phyloP scores from a whole-genome alignment of 371 early-diverging fungal species.

The Syncephalastrum racemosum region DNA sequence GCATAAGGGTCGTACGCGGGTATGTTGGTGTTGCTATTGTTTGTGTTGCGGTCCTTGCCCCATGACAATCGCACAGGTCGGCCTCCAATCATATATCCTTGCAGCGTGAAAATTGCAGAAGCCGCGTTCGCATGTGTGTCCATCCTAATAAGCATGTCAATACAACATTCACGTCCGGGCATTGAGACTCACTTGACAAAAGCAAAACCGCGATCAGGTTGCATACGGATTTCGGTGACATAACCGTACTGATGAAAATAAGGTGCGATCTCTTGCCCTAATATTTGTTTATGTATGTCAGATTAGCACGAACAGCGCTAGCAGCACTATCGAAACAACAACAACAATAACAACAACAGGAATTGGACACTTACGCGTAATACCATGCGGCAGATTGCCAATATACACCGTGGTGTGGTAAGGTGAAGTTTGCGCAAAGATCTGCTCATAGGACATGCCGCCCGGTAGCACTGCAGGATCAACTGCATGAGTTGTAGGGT shows the following conservation, averaged over 20 bases:
- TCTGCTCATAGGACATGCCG: constrained; percentile 61
- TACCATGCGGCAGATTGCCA: constrained; percentile 77
- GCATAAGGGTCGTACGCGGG: constrained; percentile 20
- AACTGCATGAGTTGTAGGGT: neutral
- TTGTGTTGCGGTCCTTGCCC: constrained; percentile 80
- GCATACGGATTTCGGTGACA: constrained; percentile 77
- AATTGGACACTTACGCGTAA: constrained; percentile 51
- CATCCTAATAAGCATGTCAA: constrained; percentile 42
- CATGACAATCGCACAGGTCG: constrained; percentile 77
- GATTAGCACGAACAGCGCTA: neutral
- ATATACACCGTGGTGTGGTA: constrained; percentile 86
- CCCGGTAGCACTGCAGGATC: constrained; percentile 13
- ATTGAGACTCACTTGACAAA: constrained; percentile 64
- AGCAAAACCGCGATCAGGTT: constrained; percentile 82
- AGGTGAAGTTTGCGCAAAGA: constrained; percentile 70
- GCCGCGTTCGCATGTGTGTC: constrained; percentile 91
- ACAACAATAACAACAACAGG: neutral
- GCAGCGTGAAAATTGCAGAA: constrained; percentile 76
- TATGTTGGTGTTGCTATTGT: constrained; percentile 5
- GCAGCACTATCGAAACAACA: neutral
- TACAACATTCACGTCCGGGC: neutral
- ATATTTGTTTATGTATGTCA: neutral
- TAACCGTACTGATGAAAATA: constrained; percentile 78
- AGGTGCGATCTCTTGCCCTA: constrained; percentile 48
- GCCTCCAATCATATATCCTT: constrained; percentile 73